Evolutionary conservation across 176 grass and related monocot species (phyloP).

Genomic region (Aegilops tauschii): DNA sequence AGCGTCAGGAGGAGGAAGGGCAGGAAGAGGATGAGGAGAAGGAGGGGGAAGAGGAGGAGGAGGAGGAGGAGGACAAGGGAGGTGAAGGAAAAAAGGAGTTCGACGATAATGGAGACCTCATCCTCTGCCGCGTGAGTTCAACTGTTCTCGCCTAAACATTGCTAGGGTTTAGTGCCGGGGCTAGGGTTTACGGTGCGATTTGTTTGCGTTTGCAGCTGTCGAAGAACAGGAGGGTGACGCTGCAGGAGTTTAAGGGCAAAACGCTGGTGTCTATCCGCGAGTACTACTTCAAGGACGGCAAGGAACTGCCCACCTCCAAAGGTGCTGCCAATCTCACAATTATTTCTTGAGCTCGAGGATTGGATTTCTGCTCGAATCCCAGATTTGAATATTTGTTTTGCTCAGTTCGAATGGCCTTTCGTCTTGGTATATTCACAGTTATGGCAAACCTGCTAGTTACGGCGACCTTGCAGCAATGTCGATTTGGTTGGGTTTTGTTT

Average conservation of each 20-base stretch:
- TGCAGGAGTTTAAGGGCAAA: constrained; percentile 70
- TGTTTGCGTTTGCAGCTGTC: constrained; percentile 60
- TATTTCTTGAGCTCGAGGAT: background rate
- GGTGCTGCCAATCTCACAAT: constrained; percentile 35
- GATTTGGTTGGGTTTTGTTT: background rate
- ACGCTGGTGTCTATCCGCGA: constrained; percentile 81
- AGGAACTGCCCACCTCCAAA: constrained; percentile 72
- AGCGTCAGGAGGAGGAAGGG: background rate
- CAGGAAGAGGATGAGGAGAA: constrained; percentile 18
- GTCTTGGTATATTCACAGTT: background rate
- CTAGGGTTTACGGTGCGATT: constrained; percentile 33
- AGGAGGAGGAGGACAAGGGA: constrained; percentile 31
- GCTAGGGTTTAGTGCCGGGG: background rate
- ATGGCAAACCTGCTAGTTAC: background rate
- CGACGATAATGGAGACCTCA: constrained; percentile 80
- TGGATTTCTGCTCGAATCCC: background rate
- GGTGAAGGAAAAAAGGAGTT: constrained; percentile 37
- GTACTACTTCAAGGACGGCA: constrained; percentile 84
- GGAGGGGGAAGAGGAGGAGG: constrained; percentile 17
- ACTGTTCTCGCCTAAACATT: background rate
- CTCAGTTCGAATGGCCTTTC: background rate
- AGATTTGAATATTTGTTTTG: background rate
- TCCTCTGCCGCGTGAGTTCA: constrained; percentile 72
- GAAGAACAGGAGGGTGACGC: constrained; percentile 73
- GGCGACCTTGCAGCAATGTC: background rate